A percentile compares a stretch with the other conserved stretches of the same genome.
phyloP scores from a whole-genome alignment of 2,329 filamentous ascomycete genomes.

The Aureobasidium melanogenum region DNA sequence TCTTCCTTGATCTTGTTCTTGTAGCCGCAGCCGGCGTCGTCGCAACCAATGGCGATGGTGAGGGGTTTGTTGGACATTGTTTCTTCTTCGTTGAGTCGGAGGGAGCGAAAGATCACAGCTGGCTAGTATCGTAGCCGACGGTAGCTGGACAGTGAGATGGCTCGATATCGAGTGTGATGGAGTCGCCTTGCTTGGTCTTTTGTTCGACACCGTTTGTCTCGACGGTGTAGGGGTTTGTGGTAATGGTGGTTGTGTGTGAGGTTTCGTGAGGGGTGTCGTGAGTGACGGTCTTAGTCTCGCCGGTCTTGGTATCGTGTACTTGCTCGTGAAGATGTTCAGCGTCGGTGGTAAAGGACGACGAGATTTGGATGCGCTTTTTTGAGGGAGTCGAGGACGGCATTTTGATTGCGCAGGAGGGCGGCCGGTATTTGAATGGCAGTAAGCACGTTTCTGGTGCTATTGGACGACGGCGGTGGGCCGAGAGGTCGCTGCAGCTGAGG shows the following conservation, averaged over 20 bases:
- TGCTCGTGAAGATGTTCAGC: constrained; percentile 30
- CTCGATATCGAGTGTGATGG: constrained; percentile 10
- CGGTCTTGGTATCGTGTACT: constrained; percentile 28
- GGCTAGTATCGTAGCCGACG: constrained; percentile 24
- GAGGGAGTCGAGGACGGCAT: constrained; percentile 2
- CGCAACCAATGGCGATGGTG: constrained; percentile 55
- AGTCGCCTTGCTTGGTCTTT: constrained; percentile 17
- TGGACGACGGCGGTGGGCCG: not conserved
- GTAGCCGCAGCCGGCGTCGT: constrained; percentile 69
- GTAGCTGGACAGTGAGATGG: constrained; percentile 17
- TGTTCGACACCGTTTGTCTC: constrained; percentile 24
- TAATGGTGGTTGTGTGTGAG: constrained; percentile 25
- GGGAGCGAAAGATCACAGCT: constrained; percentile 15
- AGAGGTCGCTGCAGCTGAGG: not conserved
- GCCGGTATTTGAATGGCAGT: not conserved
- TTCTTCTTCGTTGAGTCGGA: not conserved
- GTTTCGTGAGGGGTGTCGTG: constrained; percentile 26
- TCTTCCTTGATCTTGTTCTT: constrained; percentile 69
- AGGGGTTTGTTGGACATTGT: constrained; percentile 30
- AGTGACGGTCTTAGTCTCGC: constrained; percentile 28
- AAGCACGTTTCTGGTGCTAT: not conserved
- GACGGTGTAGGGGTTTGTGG: constrained; percentile 28
- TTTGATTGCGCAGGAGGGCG: not conserved
- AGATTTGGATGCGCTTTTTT: constrained; percentile 12
- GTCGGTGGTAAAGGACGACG: constrained; percentile 13